Percentiles rank a stretch among this genome's conserved stretches.
phyloP scores from a whole-genome alignment of 2,329 filamentous ascomycete species.

The Alternaria sp. region DNA sequence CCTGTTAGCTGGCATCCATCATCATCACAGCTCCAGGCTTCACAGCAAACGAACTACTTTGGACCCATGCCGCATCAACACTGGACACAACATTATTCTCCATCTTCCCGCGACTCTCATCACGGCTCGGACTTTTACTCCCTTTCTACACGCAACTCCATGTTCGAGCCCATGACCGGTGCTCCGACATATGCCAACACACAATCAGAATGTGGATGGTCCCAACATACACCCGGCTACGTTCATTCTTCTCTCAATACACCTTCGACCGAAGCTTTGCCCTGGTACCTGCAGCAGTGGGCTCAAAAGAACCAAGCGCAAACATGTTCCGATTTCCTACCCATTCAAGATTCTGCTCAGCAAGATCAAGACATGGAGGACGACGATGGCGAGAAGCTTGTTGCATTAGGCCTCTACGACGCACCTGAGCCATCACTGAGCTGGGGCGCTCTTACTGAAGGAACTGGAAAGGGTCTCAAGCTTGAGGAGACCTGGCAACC shows the following conservation, averaged over 20 bases:
- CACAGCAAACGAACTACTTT: constrained; percentile 33
- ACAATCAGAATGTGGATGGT: constrained; percentile 41
- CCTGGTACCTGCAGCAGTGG: constrained; percentile 52
- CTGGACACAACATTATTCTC: constrained; percentile 36
- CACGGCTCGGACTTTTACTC: constrained; percentile 49
- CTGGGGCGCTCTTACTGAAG: constrained; percentile 60
- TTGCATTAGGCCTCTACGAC: constrained; percentile 86
- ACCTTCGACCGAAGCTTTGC: constrained; percentile 42
- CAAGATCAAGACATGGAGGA: constrained; percentile 63
- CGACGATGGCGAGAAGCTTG: constrained; percentile 71
- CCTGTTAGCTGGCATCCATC: constrained; percentile 81
- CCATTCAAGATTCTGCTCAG: constrained; percentile 59
- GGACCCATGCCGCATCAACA: constrained; percentile 40
- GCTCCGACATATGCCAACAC: constrained; percentile 24
- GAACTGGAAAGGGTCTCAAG: constrained; percentile 76
- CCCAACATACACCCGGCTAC: constrained; percentile 36
- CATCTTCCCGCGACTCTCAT: constrained; percentile 38
- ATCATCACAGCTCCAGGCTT: constrained; percentile 56
- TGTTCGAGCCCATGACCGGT: constrained; percentile 33
- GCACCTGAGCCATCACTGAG: constrained; percentile 68
- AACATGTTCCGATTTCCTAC: constrained; percentile 58
- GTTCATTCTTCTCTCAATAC: constrained; percentile 44
- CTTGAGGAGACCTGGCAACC: constrained; percentile 82
- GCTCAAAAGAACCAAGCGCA: constrained; percentile 47
- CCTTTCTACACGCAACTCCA: constrained; percentile 47